Evolutionary conservation across 352 stramenopile genomes (phyloP).

Genomic region (Thraustochytrium striatum): DNA sequence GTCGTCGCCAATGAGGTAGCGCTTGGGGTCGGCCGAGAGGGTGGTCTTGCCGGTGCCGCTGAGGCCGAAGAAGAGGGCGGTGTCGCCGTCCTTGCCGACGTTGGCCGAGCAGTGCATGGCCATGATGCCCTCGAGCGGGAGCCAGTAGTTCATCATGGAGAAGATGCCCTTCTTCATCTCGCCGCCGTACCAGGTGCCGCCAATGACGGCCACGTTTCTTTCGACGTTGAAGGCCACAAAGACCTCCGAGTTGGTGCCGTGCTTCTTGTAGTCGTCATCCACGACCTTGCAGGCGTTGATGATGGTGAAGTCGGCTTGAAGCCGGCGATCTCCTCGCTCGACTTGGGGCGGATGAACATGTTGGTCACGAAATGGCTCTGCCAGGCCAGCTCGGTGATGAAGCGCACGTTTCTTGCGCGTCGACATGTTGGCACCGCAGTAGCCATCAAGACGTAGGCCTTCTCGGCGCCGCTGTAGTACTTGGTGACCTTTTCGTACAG

Average conservation of each 20-base stretch:
- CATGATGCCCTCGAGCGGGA: slow-evolving; percentile 89
- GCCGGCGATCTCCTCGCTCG: slow-evolving; percentile 70
- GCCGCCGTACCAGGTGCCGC: slow-evolving; percentile 91
- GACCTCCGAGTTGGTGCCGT: slow-evolving; percentile 89
- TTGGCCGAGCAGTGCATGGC: slow-evolving; percentile 98
- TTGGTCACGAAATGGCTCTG: slow-evolving; percentile 96
- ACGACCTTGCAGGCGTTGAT: slow-evolving; percentile 94
- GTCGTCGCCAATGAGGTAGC: slow-evolving; percentile 88
- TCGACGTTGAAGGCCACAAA: slow-evolving; percentile 95
- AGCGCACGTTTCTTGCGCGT: slow-evolving; percentile 95
- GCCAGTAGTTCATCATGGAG: slow-evolving; percentile 96
- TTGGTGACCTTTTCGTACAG: slow-evolving; percentile 86
- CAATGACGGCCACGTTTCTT: slow-evolving; percentile 87
- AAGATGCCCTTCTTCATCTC: slow-evolving; percentile 99
- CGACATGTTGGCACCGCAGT: too few relatives aligned
- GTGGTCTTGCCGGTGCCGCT: slow-evolving; percentile 87
- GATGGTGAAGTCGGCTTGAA: slow-evolving; percentile 94
- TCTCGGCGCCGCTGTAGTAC: slow-evolving; percentile 85
- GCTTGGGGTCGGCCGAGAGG: slow-evolving; percentile 74
- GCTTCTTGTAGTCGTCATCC: slow-evolving; percentile 87
- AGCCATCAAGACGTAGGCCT: slow-evolving; percentile 92
- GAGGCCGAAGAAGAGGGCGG: slow-evolving; percentile 94
- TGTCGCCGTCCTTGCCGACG: slow-evolving; percentile 89
- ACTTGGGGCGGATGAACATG: slow-evolving; percentile 85
- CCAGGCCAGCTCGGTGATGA: slow-evolving; percentile 95